phyloP scores from a whole-genome alignment of 148 eudicot genomes.

The Rhododendron williamsianum region DNA sequence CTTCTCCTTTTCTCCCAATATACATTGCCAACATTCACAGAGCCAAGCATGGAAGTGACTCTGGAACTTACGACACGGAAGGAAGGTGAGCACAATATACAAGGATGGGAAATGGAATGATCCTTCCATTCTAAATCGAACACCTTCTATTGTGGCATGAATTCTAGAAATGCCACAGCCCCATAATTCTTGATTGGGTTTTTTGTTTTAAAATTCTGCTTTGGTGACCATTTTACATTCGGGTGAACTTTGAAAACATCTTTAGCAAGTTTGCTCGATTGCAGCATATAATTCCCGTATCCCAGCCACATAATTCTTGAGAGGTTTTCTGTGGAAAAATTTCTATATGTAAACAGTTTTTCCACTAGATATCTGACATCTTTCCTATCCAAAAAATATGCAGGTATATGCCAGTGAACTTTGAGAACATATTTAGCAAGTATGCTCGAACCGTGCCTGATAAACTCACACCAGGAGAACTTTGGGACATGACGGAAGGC shows the following conservation, averaged over 20 bases:
- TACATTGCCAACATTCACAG: slow-evolving; percentile 27
- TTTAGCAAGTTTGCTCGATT: neutral
- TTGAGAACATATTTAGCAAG: slow-evolving; percentile 52
- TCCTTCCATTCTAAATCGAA: neutral
- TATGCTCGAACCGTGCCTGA: slow-evolving; percentile 65
- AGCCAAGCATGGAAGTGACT: slow-evolving; percentile 73
- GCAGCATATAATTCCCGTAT: neutral
- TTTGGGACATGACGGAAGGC: slow-evolving; percentile 80
- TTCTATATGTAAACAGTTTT: neutral
- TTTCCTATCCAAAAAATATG: neutral
- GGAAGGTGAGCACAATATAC: slow-evolving; percentile 45
- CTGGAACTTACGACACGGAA: slow-evolving; percentile 64
- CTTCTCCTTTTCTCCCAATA: slow-evolving; percentile 1
- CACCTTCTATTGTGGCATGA: neutral
- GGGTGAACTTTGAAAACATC: neutral
- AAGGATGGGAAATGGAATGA: neutral
- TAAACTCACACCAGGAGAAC: slow-evolving; percentile 56
- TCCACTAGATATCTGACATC: neutral
- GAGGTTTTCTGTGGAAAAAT: neutral
- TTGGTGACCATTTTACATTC: neutral
- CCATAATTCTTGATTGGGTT: neutral
- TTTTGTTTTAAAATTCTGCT: neutral
- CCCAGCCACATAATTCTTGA: neutral
- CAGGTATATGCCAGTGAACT: neutral
- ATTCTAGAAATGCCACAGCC: neutral